Base-by-base conservation (phyloP, 208 protist genomes). In the Crithidia bombi region DNA sequence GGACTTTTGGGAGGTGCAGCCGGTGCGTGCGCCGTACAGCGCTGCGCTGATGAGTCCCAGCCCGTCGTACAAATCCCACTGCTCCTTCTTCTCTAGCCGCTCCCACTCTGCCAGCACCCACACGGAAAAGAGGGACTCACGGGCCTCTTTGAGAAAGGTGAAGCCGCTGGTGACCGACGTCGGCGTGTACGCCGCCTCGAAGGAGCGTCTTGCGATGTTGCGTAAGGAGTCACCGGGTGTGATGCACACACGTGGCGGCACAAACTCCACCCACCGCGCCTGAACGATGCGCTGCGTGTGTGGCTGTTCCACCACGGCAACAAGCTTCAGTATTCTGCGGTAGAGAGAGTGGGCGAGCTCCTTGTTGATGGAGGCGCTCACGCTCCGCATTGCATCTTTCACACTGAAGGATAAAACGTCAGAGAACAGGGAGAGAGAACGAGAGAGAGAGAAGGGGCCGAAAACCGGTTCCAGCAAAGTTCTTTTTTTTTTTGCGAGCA, bases 41-140 rank as follows among this genome's bases (percentile, higher is more conserved):
- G 81, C 73, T 0, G 80, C 78, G 41, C 80, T 89, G 55, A 84
- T 62, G 12, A 89, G 51, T 21, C 62, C 80, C 15, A 86, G 51
- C 0, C 77, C 79, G 50, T 79, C 43, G 30, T 71, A 52, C 33
- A 89, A 64, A 38, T 86, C 80, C 62, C 69, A 89, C 30, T 65
- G 69, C n/a, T 74, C 56, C 47, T 50, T 30, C 19, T n/a, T 15
- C 36, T 43, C 56, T 44, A 81, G 65, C 19, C 55, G 33, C 44
- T 85, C 51, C 85, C 85, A 90, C 17, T 80, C 73, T 19, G 69
- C 65, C 41, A 82, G 73, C 35, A 86, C 65, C 70, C 85, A 78
- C 32, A 90, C 61, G 14, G 75, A 69, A 26, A 73, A 74, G 21
- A 87, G 38, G 4, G 81, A 83, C 35, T 74, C 64, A 7, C 25